Evolutionary conservation across 352 stramenopile genomes (phyloP), one percentile per base, ranked within the genome.

Genomic region (Lagenidium giganteum): DNA sequence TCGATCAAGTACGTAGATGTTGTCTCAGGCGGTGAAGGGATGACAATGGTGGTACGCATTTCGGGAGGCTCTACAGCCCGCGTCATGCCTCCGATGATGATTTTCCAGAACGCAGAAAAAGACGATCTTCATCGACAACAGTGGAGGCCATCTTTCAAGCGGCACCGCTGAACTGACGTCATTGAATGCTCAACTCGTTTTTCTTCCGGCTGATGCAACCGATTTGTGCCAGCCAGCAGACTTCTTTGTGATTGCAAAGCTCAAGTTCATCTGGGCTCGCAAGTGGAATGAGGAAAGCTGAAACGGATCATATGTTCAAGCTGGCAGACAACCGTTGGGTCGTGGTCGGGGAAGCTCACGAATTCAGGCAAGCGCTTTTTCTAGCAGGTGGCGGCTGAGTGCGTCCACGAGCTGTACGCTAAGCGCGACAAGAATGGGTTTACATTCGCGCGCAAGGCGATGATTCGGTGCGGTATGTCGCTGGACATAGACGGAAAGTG

Each of bases 311-410:
- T 57, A 9, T 21, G 20, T 16, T 14, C 20, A 0, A 24, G 49
- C 16, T 73, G 63, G 57, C 50, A 65, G 24, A 57, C n/a, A n/a
- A n/a, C n/a, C n/a, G n/a, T n/a, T n/a, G 45, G 51, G n/a, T 42
- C 24, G 22, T 67, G 58, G 50, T 64, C 51, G 11, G 46, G 57
- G 1, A 67, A 63, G 35, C 47, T 72, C 3, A 51, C 42, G n/a
- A 66, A 68, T 14, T 54, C 53, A 29, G 49, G 41, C 6, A 61
- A 66, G 36, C 48, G 21, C 12, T 54, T 51, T 26, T 65, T 65
- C 26, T 72, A 8, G 22, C n/a, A 45, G 14, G 17, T 59, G 1
- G 47, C 54, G 14, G 39, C 51, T 5, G 29, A 67, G 34, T 44
- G 35, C 13, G 33, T 64, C 9, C 36, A 37, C 11, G 44, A 57